These are phyloP conservation scores for Neodidymelliopsis sp. DNA, from an alignment of 2,329 filamentous ascomycete species.

Conservation along the genomic window DNA sequence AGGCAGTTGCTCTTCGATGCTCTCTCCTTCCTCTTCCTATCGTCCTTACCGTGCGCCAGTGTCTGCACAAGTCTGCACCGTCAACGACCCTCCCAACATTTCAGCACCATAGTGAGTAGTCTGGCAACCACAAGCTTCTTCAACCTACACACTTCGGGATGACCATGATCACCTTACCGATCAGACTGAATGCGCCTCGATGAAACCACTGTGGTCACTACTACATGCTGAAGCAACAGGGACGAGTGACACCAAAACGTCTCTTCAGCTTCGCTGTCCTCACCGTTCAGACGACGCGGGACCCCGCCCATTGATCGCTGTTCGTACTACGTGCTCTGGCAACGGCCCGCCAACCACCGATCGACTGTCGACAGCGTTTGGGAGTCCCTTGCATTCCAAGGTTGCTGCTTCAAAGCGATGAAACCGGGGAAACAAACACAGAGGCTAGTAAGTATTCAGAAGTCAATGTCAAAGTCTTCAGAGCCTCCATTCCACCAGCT, in stretches of 20 bases:
- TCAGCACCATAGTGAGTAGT: no score
- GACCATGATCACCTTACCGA: no score
- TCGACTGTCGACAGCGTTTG: no score
- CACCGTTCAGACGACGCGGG: not conserved
- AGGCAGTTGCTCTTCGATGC: not conserved
- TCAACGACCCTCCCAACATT: not conserved
- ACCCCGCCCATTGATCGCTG: not conserved
- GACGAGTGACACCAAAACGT: no score
- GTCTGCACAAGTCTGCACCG: not conserved
- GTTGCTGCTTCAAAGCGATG: no score
- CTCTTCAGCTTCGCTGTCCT: no score
- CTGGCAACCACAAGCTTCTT: no score
- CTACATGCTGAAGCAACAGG: no score
- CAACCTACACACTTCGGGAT: not conserved
- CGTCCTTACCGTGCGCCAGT: not conserved
- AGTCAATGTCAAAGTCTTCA: not conserved
- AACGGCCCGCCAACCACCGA: no score
- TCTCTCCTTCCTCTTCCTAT: not conserved
- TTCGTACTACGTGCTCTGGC: not conserved
- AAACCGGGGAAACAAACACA: not conserved
- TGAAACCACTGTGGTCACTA: no score
- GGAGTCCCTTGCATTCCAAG: no score
- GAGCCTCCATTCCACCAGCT: conserved; percentile 14
- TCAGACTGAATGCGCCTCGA: no score
- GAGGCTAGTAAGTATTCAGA: not conserved